These are phyloP conservation scores for Trichosanthes cucumerina DNA, from an alignment of 306 rosid genomes.

Conservation along the genomic window DNA sequence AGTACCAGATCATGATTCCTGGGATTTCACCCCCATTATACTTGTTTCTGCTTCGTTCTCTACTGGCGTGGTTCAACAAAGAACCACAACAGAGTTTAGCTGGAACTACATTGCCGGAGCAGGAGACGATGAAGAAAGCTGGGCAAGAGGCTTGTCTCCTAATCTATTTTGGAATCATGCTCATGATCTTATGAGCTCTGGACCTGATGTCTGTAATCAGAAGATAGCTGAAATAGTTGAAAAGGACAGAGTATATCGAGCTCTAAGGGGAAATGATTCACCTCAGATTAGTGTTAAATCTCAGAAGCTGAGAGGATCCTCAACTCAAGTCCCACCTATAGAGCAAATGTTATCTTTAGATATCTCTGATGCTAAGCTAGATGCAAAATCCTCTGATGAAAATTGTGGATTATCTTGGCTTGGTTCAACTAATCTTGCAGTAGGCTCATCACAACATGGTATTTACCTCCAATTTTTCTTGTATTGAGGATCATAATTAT, in stretches of 20 bases:
- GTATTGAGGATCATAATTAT: not conserved
- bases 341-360: slow-evolving; percentile 20
- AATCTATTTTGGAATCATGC: slow-evolving; percentile 63
- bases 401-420: slow-evolving; percentile 40
- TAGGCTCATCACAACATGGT: slow-evolving; percentile 57
- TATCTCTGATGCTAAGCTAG: slow-evolving; percentile 21
- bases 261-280: slow-evolving; percentile 58
- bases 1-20: slow-evolving; percentile 81
- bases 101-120: slow-evolving; percentile 92
- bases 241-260: slow-evolving; percentile 51
- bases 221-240: slow-evolving; percentile 72
- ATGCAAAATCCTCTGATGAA: slow-evolving; percentile 12
- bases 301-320: slow-evolving; percentile 21
- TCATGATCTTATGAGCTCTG: slow-evolving; percentile 56
- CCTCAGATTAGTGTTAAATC: slow-evolving; percentile 55
- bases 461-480: slow-evolving; percentile 11
- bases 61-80: slow-evolving; percentile 30
- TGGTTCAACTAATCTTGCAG: slow-evolving; percentile 62
- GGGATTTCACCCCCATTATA: slow-evolving; percentile 92
- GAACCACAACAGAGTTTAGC: slow-evolving; percentile 68
- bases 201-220: slow-evolving; percentile 73
- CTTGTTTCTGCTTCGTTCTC: slow-evolving; percentile 70
- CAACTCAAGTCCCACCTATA: slow-evolving; percentile 20
- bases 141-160: slow-evolving; percentile 83
- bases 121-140: slow-evolving; percentile 92